Percentiles rank a stretch among this genome's conserved stretches.
Evolutionary conservation across 192 early-diverging fungal species (phyloP).

Genomic region (Allomyces javanicus): DNA sequence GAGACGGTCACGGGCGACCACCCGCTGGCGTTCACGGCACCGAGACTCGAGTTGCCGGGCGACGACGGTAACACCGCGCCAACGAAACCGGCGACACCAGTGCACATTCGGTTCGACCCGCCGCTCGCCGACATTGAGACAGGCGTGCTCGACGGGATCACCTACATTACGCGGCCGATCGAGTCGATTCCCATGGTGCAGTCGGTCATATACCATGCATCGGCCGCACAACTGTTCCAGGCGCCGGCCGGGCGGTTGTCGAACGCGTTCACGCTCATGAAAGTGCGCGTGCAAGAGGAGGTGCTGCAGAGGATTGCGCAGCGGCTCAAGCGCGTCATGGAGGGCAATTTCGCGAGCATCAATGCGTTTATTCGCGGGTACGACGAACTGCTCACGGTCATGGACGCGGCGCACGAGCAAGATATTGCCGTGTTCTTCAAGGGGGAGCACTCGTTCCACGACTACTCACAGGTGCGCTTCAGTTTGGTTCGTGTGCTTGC

Average conservation of each 20-base stretch:
- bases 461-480: conserved; percentile 18
- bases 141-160: conserved; percentile 22
- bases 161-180: conserved; percentile 22
- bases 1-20: not conserved
- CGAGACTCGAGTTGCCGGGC: conserved; percentile 12
- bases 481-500: not conserved
- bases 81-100: conserved; percentile 8
- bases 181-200: conserved; percentile 26
- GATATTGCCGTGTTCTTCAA: conserved; percentile 19
- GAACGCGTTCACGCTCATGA: conserved; percentile 5
- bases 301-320: conserved; percentile 12
- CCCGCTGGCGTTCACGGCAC: conserved; percentile 5
- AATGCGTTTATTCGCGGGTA: conserved; percentile 16
- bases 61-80: conserved; percentile 15
- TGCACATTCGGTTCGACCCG: conserved; percentile 28
- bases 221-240: not conserved
- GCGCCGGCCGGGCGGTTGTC: conserved; percentile 5
- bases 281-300: conserved; percentile 14
- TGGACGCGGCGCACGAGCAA: conserved; percentile 15
- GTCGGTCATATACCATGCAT: conserved; percentile 10
- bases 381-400: conserved; percentile 14
- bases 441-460: conserved; percentile 28
- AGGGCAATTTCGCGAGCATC: conserved; percentile 1
- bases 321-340: conserved; percentile 17
- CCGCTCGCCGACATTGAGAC: conserved; percentile 25